A percentile compares a stretch with the other conserved stretches of the same genome.
These are phyloP conservation scores for Mycosarcoma maydis DNA, from an alignment of 1,284 basidiomycete species.

Conservation along the genomic window DNA sequence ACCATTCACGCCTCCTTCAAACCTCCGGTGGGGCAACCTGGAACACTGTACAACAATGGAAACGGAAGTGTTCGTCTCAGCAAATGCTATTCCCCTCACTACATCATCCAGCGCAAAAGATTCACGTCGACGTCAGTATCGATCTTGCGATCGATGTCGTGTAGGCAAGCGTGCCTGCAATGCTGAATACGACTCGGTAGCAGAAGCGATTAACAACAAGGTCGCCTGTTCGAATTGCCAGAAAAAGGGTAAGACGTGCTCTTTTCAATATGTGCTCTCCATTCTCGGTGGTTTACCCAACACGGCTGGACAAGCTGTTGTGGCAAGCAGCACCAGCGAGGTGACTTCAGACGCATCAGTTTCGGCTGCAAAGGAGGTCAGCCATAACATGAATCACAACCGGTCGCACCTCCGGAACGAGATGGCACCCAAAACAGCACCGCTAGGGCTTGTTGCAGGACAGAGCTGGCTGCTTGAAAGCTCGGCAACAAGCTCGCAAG, in stretches of 20 bases:
- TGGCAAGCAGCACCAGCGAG: too few relatives aligned
- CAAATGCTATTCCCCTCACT: not conserved
- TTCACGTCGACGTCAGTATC: constrained; percentile 26
- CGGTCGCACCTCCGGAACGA: too few relatives aligned
- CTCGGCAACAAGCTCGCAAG: not conserved
- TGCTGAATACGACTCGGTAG: constrained; percentile 25
- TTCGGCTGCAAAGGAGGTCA: not conserved
- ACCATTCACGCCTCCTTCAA: too few relatives aligned
- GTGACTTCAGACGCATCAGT: not conserved
- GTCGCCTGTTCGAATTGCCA: constrained; percentile 28
- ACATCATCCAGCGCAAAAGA: constrained; percentile 3
- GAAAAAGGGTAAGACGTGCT: constrained; percentile 29
- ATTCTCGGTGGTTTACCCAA: constrained; percentile 21
- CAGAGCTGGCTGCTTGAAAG: too few relatives aligned
- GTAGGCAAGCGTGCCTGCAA: constrained; percentile 27
- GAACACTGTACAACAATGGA: constrained; percentile 2
- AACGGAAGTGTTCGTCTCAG: not conserved
- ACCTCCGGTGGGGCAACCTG: too few relatives aligned
- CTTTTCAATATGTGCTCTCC: constrained; percentile 25
- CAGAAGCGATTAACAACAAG: constrained; percentile 26
- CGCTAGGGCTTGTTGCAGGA: too few relatives aligned
- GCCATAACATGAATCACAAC: not conserved
- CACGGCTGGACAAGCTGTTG: not conserved
- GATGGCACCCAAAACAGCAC: too few relatives aligned
- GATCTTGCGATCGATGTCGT: constrained; percentile 31